phyloP scores from a whole-genome alignment of 2,329 filamentous ascomycete species.

The Phyllachora maydis region DNA sequence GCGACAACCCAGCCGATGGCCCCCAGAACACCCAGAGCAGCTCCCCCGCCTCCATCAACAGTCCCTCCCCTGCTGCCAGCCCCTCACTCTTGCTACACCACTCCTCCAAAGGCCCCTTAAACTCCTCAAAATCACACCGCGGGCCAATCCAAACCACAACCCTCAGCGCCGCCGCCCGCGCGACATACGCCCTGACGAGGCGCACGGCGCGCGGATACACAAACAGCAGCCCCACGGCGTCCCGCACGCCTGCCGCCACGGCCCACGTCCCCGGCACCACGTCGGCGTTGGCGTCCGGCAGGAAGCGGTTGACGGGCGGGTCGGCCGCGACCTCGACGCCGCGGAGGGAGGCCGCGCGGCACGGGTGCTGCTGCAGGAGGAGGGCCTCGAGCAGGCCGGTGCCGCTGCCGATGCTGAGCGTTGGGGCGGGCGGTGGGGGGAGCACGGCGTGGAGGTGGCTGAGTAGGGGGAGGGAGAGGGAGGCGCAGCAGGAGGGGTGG shows the following conservation, averaged over 20 bases:
- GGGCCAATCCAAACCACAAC: constrained; percentile 6
- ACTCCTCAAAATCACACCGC: constrained; percentile 4
- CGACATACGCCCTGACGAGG: constrained; percentile 4
- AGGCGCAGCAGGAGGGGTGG: constrained; percentile 4
- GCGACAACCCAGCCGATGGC: background rate
- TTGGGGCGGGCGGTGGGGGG: constrained; percentile 2
- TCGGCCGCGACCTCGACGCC: constrained; percentile 4
- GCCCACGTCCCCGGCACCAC: constrained; percentile 4
- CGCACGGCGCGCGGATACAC: constrained; percentile 4
- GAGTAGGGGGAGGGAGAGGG: constrained; percentile 4
- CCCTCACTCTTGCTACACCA: constrained; percentile 2
- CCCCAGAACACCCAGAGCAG: constrained; percentile 1
- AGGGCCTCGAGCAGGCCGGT: constrained; percentile 5
- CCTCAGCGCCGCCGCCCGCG: background rate
- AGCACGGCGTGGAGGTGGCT: constrained; percentile 3
- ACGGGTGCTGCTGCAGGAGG: constrained; percentile 2
- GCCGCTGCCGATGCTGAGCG: constrained; percentile 5
- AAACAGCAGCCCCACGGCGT: constrained; percentile 4
- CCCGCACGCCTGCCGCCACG: constrained; percentile 1
- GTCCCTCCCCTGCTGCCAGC: too few species aligned
- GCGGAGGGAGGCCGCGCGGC: constrained; percentile 1
- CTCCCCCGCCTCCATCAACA: too few species aligned
- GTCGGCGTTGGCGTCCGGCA: constrained; percentile 2
- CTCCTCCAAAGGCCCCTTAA: constrained; percentile 1
- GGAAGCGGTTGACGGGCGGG: constrained; percentile 3